Percentiles rank a stretch among this genome's conserved stretches.
Evolutionary conservation across 2,329 filamentous ascomycete species (phyloP).

Genomic region (Gnomoniopsis sp.): DNA sequence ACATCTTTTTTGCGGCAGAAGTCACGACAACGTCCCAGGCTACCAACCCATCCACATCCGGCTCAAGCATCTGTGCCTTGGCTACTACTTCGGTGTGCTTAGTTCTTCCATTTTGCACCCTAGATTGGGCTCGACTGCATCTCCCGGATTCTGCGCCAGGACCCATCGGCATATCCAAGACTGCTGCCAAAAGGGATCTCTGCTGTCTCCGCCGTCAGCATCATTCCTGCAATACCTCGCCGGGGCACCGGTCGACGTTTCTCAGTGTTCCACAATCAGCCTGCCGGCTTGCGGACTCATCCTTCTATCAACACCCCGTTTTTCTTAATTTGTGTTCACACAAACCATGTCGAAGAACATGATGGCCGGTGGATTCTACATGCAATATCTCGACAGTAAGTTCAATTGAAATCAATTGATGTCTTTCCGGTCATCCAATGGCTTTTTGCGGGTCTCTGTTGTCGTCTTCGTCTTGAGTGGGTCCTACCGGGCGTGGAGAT

Average conservation of each 20-base stretch:
- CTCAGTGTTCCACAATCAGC: slow-evolving; percentile 19
- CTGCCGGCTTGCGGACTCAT: slow-evolving; percentile 23
- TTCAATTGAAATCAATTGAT: slow-evolving; percentile 30
- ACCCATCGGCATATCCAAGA: slow-evolving; percentile 29
- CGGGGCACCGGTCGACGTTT: slow-evolving; percentile 18
- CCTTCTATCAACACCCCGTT: background rate
- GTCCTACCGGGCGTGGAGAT: slow-evolving; percentile 3
- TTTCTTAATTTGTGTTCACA: background rate
- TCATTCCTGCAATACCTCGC: slow-evolving; percentile 13
- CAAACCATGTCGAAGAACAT: slow-evolving; percentile 36
- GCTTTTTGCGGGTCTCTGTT: background rate
- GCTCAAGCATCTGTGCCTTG: slow-evolving; percentile 29
- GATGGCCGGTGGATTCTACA: slow-evolving; percentile 57
- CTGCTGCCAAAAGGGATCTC: slow-evolving; percentile 6
- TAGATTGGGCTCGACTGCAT: slow-evolving; percentile 57
- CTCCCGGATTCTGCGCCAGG: slow-evolving; percentile 30
- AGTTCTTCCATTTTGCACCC: slow-evolving; percentile 28
- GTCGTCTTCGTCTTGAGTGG: background rate
- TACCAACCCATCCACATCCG: slow-evolving; percentile 1
- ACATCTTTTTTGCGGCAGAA: background rate
- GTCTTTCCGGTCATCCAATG: slow-evolving; percentile 1
- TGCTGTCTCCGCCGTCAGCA: slow-evolving; percentile 21
- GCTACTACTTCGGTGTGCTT: slow-evolving; percentile 20
- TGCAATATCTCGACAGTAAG: slow-evolving; percentile 74
- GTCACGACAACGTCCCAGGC: slow-evolving; percentile 6